These are phyloP conservation scores for Lactuca saligna DNA, from an alignment of 129 eudicot species.

Conservation along the genomic window DNA sequence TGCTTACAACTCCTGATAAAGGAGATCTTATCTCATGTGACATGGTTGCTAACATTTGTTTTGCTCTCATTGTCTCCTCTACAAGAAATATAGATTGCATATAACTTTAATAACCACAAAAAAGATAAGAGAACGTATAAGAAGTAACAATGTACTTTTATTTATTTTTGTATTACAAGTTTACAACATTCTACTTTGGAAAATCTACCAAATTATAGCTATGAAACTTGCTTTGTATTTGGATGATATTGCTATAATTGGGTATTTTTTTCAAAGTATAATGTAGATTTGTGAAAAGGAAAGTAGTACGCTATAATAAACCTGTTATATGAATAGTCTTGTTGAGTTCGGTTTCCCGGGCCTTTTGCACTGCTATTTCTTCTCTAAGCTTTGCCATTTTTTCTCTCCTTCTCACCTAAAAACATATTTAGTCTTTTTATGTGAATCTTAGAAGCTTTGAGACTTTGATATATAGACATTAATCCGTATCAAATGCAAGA, in stretches of 20 bases:
- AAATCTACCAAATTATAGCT: too few species aligned
- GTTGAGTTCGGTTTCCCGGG: constrained; percentile 77
- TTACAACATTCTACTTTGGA: too few species aligned
- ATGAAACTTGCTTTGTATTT: too few species aligned
- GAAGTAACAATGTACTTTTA: too few species aligned
- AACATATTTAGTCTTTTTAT: neutral
- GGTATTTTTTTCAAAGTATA: too few species aligned
- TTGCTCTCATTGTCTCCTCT: constrained; percentile 91
- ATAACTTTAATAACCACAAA: neutral
- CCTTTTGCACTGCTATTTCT: constrained; percentile 78
- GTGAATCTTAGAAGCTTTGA: neutral
- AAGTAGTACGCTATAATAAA: constrained; percentile 17
- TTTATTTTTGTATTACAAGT: too few species aligned
- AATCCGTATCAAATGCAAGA: neutral
- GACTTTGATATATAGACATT: too few species aligned
- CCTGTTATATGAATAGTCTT: constrained; percentile 75
- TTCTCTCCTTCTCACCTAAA: constrained; percentile 65
- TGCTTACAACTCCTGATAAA: constrained; percentile 71
- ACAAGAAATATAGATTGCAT: constrained; percentile 13
- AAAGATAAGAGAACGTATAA: neutral
- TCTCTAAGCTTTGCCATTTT: constrained; percentile 79
- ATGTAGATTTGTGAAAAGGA: neutral
- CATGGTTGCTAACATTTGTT: constrained; percentile 85
- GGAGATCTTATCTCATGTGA: constrained; percentile 89
- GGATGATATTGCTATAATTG: too few species aligned